Conservation (phyloP, 2,329 filamentous ascomycete genomes). For the Paecilomyces dactylethromorphus region DNA sequence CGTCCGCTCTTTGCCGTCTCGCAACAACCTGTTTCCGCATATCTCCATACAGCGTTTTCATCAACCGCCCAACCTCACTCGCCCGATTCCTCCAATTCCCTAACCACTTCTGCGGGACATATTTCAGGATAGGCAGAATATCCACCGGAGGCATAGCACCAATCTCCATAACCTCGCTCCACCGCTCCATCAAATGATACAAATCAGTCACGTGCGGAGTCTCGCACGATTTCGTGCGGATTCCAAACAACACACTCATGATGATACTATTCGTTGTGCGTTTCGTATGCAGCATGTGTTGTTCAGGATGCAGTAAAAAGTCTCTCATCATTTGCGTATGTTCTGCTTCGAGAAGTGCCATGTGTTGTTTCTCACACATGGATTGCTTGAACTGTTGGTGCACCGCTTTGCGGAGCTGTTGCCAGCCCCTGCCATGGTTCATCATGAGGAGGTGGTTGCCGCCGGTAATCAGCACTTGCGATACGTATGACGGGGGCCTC, state of each 20-base stretch:
- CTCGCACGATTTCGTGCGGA: constrained; percentile 24
- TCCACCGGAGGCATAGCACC: constrained; percentile 45
- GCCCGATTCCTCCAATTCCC: constrained; percentile 35
- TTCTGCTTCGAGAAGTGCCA: constrained; percentile 42
- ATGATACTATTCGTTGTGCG: constrained; percentile 46
- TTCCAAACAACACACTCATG: constrained; percentile 31
- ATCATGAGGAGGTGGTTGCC: constrained; percentile 45
- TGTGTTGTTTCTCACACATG: constrained; percentile 38
- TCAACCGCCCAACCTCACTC: constrained; percentile 29
- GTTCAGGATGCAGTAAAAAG: constrained; percentile 32
- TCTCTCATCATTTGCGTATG: constrained; percentile 43
- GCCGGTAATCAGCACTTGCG: constrained; percentile 36
- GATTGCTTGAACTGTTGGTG: constrained; percentile 42
- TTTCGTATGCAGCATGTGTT: constrained; percentile 44
- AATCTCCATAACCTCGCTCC: constrained; percentile 38
- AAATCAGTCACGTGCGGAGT: constrained; percentile 31
- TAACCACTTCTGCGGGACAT: constrained; percentile 34
- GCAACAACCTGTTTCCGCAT: constrained; percentile 27
- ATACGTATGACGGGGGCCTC: constrained; percentile 38
- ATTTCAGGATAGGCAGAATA: constrained; percentile 39
- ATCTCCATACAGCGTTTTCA: constrained; percentile 36
- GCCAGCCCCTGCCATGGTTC: constrained; percentile 42
- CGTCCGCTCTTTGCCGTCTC: constrained; percentile 20
- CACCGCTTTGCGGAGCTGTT: constrained; percentile 38
- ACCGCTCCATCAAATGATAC: constrained; percentile 37